These are phyloP conservation scores for Aegilops bicornis DNA, from an alignment of 176 grass and related monocot species.

Conservation along the genomic window DNA sequence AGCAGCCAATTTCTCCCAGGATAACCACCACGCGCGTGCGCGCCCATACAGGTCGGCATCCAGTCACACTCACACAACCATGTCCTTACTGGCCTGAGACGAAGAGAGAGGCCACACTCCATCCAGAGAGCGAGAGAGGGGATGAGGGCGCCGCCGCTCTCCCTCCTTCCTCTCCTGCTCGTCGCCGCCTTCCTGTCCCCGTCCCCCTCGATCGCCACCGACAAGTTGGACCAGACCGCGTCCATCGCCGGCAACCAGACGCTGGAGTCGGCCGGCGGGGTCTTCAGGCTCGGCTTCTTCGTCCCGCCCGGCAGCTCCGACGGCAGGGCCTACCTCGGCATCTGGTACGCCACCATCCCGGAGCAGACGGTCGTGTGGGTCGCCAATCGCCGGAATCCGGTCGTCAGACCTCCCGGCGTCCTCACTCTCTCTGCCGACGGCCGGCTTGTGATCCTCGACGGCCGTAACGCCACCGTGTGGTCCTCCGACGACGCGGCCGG, in stretches of 20 bases:
- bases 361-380: conserved; percentile 39
- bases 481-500: conserved; percentile 3
- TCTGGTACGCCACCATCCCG: conserved; percentile 32
- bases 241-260: conserved; percentile 41
- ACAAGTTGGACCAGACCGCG: conserved; percentile 4
- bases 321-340: conserved; percentile 34
- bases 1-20: too few species aligned
- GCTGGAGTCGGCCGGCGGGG: conserved; percentile 41
- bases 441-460: conserved; percentile 30
- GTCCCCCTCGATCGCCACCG: not conserved
- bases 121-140: not conserved
- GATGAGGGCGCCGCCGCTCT: not conserved
- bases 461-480: conserved; percentile 28
- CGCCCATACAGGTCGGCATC: not conserved
- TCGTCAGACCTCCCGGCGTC: not conserved
- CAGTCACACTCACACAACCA: not conserved
- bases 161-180: not conserved
- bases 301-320: not conserved
- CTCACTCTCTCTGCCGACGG: conserved; percentile 24
- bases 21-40: too few species aligned
- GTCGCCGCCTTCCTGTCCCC: not conserved
- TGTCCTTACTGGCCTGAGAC: not conserved
- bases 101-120: not conserved
- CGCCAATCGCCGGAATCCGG: conserved; percentile 40
- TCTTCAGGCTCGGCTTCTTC: conserved; percentile 70